Percentiles rank a stretch among this genome's conserved stretches.
Conservation (phyloP, 352 stramenopile genomes). For the Bremia lactucae region DNA sequence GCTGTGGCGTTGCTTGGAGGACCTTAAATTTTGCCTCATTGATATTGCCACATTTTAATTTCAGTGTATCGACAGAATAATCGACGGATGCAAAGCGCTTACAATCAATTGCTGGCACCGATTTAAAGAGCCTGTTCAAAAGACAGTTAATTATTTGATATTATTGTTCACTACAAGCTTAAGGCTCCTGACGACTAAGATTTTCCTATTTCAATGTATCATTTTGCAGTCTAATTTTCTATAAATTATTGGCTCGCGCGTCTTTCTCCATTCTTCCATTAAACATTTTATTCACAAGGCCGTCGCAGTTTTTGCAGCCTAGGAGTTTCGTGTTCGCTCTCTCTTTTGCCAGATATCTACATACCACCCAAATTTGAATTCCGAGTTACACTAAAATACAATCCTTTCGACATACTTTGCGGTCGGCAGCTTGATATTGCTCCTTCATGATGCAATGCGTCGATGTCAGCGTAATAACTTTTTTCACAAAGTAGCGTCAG, state of each 20-base stretch:
- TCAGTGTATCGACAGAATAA: not conserved
- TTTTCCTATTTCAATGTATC: too few species aligned
- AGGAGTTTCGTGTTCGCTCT: constrained; percentile 13
- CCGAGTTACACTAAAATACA: not conserved
- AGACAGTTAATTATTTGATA: too few species aligned
- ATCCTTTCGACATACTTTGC: constrained; percentile 30
- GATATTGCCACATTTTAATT: constrained; percentile 6
- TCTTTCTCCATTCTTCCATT: constrained; percentile 2
- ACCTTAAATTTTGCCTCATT: constrained; percentile 1
- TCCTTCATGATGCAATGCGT: constrained; percentile 32
- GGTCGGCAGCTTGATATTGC: constrained; percentile 41
- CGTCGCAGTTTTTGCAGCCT: constrained; percentile 24
- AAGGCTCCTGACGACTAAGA: constrained; percentile 25
- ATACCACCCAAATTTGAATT: constrained; percentile 5
- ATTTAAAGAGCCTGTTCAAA: too few species aligned
- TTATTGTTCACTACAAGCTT: constrained; percentile 29
- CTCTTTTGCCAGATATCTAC: constrained; percentile 30
- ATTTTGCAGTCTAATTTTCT: constrained; percentile 15
- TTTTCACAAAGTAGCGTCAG: constrained; percentile 1
- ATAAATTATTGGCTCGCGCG: constrained; percentile 22
- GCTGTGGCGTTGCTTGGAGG: constrained; percentile 4
- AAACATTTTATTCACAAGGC: constrained; percentile 5
- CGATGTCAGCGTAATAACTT: constrained; percentile 46
- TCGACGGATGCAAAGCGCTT: not conserved
- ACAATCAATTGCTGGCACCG: not conserved